phyloP scores from a whole-genome alignment of 257 asterid species.

The Forsythia suspensa region DNA sequence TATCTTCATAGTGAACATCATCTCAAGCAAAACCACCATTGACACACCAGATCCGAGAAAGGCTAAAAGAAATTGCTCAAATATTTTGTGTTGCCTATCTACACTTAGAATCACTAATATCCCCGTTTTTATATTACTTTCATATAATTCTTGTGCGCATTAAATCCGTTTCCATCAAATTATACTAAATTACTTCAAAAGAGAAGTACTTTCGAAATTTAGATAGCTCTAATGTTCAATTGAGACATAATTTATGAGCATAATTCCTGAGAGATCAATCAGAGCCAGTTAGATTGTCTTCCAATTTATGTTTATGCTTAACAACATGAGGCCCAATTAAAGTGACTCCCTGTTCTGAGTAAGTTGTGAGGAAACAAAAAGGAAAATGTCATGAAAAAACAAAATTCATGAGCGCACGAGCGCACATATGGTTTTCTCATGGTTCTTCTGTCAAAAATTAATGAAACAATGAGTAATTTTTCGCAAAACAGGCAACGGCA shows the following conservation, averaged over 20 bases:
- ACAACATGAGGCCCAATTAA: not conserved
- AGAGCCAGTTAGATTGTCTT: not conserved
- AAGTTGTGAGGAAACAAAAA: not conserved
- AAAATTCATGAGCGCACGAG: not conserved
- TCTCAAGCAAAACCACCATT: not conserved
- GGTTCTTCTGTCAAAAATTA: not conserved
- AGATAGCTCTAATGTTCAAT: not conserved
- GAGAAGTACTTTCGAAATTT: not conserved
- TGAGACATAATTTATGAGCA: not conserved
- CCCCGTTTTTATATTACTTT: not conserved
- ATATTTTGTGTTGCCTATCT: not conserved
- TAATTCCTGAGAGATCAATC: conserved; percentile 16
- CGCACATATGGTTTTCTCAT: not conserved
- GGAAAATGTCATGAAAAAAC: not conserved
- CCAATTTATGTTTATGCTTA: not conserved
- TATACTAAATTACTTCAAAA: not conserved
- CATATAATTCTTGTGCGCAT: not conserved
- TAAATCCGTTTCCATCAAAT: not conserved
- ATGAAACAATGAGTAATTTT: not conserved
- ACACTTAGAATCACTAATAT: too few species aligned
- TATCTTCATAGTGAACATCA: conserved; percentile 17
- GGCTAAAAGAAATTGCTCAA: not conserved
- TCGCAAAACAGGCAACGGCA: not conserved
- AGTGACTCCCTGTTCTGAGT: not conserved
- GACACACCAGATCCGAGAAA: not conserved